Evolutionary conservation across 2,329 filamentous ascomycete species (phyloP).

Genomic region (Fusarium camptoceras): DNA sequence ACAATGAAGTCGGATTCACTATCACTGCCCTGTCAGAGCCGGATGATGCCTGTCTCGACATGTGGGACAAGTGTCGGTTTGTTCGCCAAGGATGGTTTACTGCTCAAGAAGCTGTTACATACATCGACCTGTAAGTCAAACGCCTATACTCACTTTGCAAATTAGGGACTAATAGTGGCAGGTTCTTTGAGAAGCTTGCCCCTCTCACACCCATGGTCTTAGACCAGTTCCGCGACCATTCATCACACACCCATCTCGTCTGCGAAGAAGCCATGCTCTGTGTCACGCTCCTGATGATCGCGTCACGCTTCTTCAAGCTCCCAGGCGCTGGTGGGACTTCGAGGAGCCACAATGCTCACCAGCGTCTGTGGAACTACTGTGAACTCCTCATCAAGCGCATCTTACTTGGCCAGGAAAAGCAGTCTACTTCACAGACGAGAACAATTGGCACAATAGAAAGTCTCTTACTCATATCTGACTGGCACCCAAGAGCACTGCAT

Average conservation of each 20-base stretch:
- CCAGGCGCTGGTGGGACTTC: conserved; percentile 39
- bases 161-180: neutral
- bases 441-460: conserved; percentile 36
- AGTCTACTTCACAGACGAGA: conserved; percentile 38
- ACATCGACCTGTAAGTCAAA: conserved; percentile 38
- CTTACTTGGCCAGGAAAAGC: conserved; percentile 38
- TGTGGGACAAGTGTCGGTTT: conserved; percentile 45
- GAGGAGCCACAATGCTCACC: conserved; percentile 33
- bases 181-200: conserved; percentile 22
- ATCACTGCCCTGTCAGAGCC: conserved; percentile 36
- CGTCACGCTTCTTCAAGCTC: conserved; percentile 40
- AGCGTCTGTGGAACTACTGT: conserved; percentile 40
- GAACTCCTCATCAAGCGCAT: conserved; percentile 38
- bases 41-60: conserved; percentile 33
- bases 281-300: conserved; percentile 39
- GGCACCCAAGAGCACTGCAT: conserved; percentile 40
- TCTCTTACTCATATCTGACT: conserved; percentile 42
- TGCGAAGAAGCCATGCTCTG: conserved; percentile 39
- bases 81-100: conserved; percentile 45
- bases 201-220: conserved; percentile 9
- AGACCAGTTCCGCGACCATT: conserved; percentile 23
- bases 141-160: neutral
- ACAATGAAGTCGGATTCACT: conserved; percentile 11
- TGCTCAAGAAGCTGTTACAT: conserved; percentile 45
- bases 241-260: conserved; percentile 23